Evolutionary conservation across 495 filamentous ascomycete species (phyloP).

Genomic region (Talaromyces stipitatus): DNA sequence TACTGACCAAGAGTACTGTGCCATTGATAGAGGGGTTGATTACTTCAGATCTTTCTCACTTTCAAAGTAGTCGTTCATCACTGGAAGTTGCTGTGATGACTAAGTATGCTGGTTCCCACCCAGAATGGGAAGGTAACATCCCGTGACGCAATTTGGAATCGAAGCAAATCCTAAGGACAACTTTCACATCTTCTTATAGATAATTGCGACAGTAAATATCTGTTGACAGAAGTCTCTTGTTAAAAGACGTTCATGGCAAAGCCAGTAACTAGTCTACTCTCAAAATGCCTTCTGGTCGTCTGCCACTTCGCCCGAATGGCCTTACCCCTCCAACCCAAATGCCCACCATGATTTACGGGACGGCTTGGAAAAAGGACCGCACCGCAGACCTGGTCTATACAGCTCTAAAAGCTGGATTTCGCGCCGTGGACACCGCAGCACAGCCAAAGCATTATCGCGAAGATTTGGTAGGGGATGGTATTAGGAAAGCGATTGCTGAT

Average conservation of each 20-base stretch:
- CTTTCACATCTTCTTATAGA: too few species aligned
- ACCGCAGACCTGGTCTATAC: slow-evolving; percentile 60
- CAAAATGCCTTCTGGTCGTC: neutral
- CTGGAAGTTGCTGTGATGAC: too few species aligned
- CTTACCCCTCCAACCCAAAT: slow-evolving; percentile 12
- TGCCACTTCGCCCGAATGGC: neutral
- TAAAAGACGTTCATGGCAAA: neutral
- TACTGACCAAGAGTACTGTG: too few species aligned
- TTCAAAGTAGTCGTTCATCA: too few species aligned
- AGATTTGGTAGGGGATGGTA: slow-evolving; percentile 57
- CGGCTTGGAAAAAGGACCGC: slow-evolving; percentile 77
- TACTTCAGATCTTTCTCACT: too few species aligned
- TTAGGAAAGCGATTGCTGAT: slow-evolving; percentile 49
- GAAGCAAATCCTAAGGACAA: too few species aligned
- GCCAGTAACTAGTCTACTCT: neutral
- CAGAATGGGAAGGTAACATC: too few species aligned
- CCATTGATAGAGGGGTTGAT: too few species aligned
- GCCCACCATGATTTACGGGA: slow-evolving; percentile 68
- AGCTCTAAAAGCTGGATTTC: slow-evolving; percentile 65
- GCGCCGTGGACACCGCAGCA: slow-evolving; percentile 69
- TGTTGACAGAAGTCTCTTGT: too few species aligned
- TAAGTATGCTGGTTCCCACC: too few species aligned
- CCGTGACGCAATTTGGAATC: too few species aligned
- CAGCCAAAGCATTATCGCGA: slow-evolving; percentile 77
- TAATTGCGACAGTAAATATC: too few species aligned